Evolutionary conservation across 352 stramenopile genomes (phyloP).

Genomic region (Phytophthora syringae): DNA sequence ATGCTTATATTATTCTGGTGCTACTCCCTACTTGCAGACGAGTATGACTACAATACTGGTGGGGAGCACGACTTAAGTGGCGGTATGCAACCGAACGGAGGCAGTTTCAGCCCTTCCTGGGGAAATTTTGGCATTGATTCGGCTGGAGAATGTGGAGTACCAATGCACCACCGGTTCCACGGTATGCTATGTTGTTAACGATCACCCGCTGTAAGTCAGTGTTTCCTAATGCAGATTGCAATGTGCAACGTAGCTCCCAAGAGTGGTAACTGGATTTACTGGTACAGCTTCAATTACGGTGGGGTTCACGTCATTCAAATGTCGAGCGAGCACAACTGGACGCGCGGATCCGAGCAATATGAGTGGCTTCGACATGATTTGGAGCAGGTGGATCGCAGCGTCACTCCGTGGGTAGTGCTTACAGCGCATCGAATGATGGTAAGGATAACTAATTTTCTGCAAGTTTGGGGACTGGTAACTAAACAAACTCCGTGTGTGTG

Average conservation of each 20-base stretch:
- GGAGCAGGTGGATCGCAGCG: conserved; percentile 69
- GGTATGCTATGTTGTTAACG: conserved; percentile 37
- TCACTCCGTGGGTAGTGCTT: conserved; percentile 92
- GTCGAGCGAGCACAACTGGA: conserved; percentile 91
- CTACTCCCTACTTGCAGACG: conserved; percentile 42
- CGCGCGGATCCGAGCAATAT: conserved; percentile 85
- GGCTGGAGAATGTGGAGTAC: conserved; percentile 66
- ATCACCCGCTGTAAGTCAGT: neutral
- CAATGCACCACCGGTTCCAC: conserved; percentile 73
- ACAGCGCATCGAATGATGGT: conserved; percentile 92
- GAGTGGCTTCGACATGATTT: conserved; percentile 88
- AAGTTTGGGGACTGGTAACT: neutral
- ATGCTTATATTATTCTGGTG: neutral
- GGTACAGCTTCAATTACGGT: conserved; percentile 92
- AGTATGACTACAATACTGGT: conserved; percentile 72
- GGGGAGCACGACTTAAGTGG: conserved; percentile 65
- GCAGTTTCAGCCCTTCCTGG: conserved; percentile 68
- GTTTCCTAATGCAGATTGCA: conserved; percentile 9
- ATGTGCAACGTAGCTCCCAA: conserved; percentile 46
- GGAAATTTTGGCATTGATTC: conserved; percentile 75
- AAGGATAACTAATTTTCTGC: conserved; percentile 7
- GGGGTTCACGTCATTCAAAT: conserved; percentile 92
- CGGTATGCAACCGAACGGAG: conserved; percentile 42
- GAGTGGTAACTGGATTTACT: conserved; percentile 76
- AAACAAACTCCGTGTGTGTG: neutral